Conservation (phyloP, 306 rosid genomes). For the Boehmeria nivea region DNA sequence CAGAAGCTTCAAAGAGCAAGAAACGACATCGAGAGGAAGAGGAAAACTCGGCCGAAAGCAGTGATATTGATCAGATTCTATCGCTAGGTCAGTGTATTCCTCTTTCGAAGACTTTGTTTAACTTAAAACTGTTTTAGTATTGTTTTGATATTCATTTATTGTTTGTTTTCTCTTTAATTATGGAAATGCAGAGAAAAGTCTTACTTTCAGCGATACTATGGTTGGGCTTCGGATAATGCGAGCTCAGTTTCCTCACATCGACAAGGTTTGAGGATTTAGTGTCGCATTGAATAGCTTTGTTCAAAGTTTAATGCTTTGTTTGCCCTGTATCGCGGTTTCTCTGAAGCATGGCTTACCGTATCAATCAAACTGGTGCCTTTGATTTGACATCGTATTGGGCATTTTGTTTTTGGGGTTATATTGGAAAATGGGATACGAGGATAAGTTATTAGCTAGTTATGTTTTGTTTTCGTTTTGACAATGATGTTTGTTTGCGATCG, state of each 20-base stretch:
- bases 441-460: no score
- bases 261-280: constrained; percentile 37
- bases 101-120: not conserved
- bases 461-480: not conserved
- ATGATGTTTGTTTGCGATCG: constrained; percentile 11
- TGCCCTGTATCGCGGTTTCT: no score
- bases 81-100: constrained; percentile 17
- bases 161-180: not conserved
- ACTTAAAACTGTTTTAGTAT: not conserved
- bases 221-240: constrained; percentile 89
- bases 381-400: not conserved
- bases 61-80: constrained; percentile 22
- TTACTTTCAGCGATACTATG: constrained; percentile 68
- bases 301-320: not conserved
- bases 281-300: not conserved
- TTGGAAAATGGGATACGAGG: no score
- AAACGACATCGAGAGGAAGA: constrained; percentile 34
- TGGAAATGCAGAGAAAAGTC: constrained; percentile 58
- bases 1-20: constrained; percentile 29
- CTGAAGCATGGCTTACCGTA: no score
- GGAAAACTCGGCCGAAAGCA: constrained; percentile 12
- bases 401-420: no score
- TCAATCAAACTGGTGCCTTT: not conserved
- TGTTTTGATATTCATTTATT: not conserved
- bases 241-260: constrained; percentile 71